Evolutionary conservation across 768 basidiomycete genomes (phyloP).

Genomic region (Austroboletus festivus): DNA sequence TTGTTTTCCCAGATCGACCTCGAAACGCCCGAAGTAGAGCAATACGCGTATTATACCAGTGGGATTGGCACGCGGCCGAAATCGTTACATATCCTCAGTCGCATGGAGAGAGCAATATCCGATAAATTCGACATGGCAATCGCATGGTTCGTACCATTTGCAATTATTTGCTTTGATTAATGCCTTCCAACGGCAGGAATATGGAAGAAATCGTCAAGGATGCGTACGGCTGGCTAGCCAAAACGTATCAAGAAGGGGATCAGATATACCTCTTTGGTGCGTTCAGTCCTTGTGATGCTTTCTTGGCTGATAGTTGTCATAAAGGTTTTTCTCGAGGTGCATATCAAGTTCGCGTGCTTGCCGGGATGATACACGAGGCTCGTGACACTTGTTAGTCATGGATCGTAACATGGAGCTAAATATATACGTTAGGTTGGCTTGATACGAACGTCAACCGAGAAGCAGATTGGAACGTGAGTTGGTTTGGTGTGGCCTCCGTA

Average conservation of each 20-base stretch:
- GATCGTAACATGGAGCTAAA: neutral
- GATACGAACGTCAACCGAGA: slow-evolving; percentile 28
- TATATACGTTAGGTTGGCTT: slow-evolving; percentile 30
- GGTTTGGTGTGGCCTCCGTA: neutral
- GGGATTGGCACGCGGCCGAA: slow-evolving; percentile 37
- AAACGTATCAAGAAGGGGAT: slow-evolving; percentile 31
- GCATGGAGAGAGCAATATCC: slow-evolving; percentile 13
- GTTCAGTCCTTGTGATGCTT: neutral
- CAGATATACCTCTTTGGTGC: slow-evolving; percentile 36
- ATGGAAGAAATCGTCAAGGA: slow-evolving; percentile 27
- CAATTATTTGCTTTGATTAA: neutral
- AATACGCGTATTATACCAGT: slow-evolving; percentile 37
- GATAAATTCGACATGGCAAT: slow-evolving; percentile 36
- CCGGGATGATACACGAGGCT: slow-evolving; percentile 42
- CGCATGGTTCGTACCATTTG: slow-evolving; percentile 31
- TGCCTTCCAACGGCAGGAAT: slow-evolving; percentile 25
- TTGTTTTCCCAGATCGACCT: slow-evolving; percentile 30
- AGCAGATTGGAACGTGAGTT: slow-evolving; percentile 32
- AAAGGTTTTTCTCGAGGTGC: slow-evolving; percentile 44
- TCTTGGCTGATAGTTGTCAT: neutral
- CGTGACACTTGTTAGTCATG: neutral
- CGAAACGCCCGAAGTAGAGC: slow-evolving; percentile 16
- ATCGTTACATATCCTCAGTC: slow-evolving; percentile 23
- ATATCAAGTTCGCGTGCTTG: slow-evolving; percentile 39
- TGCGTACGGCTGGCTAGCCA: slow-evolving; percentile 34